phyloP scores from a whole-genome alignment of 805 yeast genomes.

The Jamesozyma gamospora region DNA sequence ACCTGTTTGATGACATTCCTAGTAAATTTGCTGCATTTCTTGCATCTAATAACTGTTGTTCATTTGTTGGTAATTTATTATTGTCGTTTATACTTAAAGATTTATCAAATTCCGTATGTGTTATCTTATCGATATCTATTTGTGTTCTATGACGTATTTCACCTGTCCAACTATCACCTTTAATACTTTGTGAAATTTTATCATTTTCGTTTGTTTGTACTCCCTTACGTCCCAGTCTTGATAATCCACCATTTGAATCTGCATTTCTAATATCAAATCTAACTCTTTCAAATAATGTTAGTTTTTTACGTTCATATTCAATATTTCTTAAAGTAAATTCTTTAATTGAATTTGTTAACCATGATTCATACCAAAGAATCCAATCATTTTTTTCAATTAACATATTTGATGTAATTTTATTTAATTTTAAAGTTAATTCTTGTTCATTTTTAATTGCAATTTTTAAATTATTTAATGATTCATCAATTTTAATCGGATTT shows the following conservation, averaged over 20 bases:
- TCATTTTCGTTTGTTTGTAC: conserved; percentile 10
- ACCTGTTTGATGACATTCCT: conserved; percentile 49
- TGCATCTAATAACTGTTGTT: conserved; percentile 46
- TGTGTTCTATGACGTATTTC: conserved; percentile 31
- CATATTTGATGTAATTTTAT: conserved; percentile 80
- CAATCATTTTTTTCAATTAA: conserved; percentile 51
- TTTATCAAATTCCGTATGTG: conserved; percentile 22
- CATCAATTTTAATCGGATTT: conserved; percentile 84
- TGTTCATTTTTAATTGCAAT: conserved; percentile 69
- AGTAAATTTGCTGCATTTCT: conserved; percentile 72
- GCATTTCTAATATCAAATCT: conserved; percentile 65
- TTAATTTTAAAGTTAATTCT: conserved; percentile 63
- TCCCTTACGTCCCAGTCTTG: conserved; percentile 56
- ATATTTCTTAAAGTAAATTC: conserved; percentile 59
- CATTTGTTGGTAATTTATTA: not conserved
- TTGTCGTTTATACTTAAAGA: conserved; percentile 2
- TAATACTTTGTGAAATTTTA: conserved; percentile 35
- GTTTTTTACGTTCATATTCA: conserved; percentile 75
- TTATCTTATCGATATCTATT: conserved; percentile 10
- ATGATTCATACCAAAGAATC: conserved; percentile 45
- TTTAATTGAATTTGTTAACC: conserved; percentile 45
- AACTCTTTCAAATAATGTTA: conserved; percentile 61
- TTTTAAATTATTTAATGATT: conserved; percentile 72
- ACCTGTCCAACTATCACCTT: conserved; percentile 54
- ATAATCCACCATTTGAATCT: conserved; percentile 69